phyloP scores from a whole-genome alignment of 2,329 filamentous ascomycete genomes.

The Penicillium rolfsii region DNA sequence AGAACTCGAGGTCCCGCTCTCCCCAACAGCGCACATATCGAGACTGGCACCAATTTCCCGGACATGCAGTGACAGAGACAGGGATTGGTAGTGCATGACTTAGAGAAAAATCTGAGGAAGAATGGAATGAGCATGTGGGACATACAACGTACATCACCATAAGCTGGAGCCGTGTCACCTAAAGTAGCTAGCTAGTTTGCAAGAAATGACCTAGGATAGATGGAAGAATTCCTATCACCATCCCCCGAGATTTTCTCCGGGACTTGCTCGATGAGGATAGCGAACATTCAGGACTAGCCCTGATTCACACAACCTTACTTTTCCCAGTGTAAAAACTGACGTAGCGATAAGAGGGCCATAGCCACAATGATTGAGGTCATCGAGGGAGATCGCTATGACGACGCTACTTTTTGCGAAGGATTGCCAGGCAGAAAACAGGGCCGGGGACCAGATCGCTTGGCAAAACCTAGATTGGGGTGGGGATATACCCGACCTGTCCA shows the following conservation, averaged over 20 bases:
- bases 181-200: too few relatives aligned
- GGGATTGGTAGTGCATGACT: not conserved
- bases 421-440: not conserved
- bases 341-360: not conserved
- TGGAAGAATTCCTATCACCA: too few relatives aligned
- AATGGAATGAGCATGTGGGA: not conserved
- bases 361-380: conserved; percentile 2
- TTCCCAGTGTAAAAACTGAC: not conserved
- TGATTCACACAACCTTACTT: too few relatives aligned
- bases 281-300: too few relatives aligned
- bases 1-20: not conserved
- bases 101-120: not conserved
- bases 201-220: too few relatives aligned
- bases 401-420: not conserved
- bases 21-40: not conserved
- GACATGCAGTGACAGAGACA: not conserved
- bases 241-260: too few relatives aligned
- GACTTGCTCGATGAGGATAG: too few relatives aligned
- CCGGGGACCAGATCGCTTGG: not conserved
- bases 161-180: not conserved
- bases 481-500: not conserved
- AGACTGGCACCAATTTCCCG: not conserved
- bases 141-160: not conserved
- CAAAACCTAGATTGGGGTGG: not conserved
- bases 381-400: not conserved